Evolutionary conservation across 805 yeast species (phyloP).

Genomic region (Teunomyces cretensis): DNA sequence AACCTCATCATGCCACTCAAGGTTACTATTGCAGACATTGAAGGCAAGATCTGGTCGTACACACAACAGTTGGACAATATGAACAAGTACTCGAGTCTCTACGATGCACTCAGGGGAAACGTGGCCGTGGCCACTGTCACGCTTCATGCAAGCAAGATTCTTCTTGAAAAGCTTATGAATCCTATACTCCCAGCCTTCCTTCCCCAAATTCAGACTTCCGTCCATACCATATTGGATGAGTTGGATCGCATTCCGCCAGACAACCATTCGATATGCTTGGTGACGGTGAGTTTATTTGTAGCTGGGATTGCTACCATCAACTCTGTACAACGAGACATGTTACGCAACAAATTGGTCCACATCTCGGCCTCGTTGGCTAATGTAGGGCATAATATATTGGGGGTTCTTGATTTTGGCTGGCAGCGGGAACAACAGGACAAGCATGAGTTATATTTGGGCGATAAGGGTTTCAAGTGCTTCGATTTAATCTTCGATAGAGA

Average conservation of each 20-base stretch:
- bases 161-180: conserved; percentile 12
- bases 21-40: conserved; percentile 1
- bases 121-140: conserved; percentile 12
- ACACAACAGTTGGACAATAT: conserved; percentile 4
- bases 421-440: conserved; percentile 8
- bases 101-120: conserved; percentile 10
- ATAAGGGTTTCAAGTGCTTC: conserved; percentile 12
- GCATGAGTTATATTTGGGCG: conserved; percentile 5
- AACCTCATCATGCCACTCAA: conserved; percentile 8
- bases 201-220: conserved; percentile 8
- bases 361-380: conserved; percentile 6
- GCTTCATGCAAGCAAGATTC: conserved; percentile 11
- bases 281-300: conserved; percentile 10
- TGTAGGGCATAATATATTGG: conserved; percentile 10
- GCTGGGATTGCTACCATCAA: conserved; percentile 7
- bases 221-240: conserved; percentile 6
- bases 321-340: conserved; percentile 2
- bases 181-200: conserved; percentile 11
- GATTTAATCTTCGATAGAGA: conserved; percentile 13
- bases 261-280: conserved; percentile 10
- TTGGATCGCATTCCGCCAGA: conserved; percentile 5
- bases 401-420: conserved; percentile 9
- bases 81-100: conserved; percentile 1
- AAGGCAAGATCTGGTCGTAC: conserved; percentile 5
- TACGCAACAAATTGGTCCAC: conserved; percentile 1